Base-by-base conservation (phyloP, 2,329 filamentous ascomycete genomes). In the Ascochyta clinopodiicola region DNA sequence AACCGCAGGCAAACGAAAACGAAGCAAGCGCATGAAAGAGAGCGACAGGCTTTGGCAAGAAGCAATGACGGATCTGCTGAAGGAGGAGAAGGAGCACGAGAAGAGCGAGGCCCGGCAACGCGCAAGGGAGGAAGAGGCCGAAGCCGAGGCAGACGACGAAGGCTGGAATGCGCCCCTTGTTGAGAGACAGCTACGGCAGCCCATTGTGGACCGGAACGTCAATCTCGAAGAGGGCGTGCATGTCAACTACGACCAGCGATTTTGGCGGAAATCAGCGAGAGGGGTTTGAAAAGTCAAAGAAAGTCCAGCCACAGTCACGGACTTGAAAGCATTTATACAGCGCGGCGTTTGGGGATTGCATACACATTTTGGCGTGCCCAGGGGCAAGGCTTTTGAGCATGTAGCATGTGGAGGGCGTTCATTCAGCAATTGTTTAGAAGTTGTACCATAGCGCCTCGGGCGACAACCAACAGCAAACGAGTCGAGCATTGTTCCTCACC, bases 231-330 rank as follows among this genome's bases (percentile, higher is more conserved):
- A 72, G 36, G 75, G 77, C 0, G 74, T 81, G 29, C 72, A 78
- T 49, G 85, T 88, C 46, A 88, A 88, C 63, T 84, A 85, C 55
- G 84, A 88, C 56, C 80, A 82, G 63, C 78, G 79, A 37, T 82
- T 82, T 60, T 87, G 84, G 82, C 80, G 84, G 54, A 80, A 80
- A 48, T 74, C 71, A 45, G 76, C 76, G 31, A 64, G 66, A 48
- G 64, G 63, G n/a, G 62, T 47, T 29, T 63, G 44, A 60, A 59
- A 54, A 25, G 15, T 29, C 40, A 10, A 9, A 19, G 22, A 10
- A 9, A 19, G 22, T 48, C 21, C 42, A 34, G 21, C 22, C 46
- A 42, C 31, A 51, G 35, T 34, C 19, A 31, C 31, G 31, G 35
- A 48, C 55, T 56, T 63, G 44, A 52, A 29, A 66, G 64, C 64